Evolutionary conservation across 176 grass and related monocot species (phyloP), one percentile per base, ranked within the genome.

Genomic region (Aegilops umbellulata): DNA sequence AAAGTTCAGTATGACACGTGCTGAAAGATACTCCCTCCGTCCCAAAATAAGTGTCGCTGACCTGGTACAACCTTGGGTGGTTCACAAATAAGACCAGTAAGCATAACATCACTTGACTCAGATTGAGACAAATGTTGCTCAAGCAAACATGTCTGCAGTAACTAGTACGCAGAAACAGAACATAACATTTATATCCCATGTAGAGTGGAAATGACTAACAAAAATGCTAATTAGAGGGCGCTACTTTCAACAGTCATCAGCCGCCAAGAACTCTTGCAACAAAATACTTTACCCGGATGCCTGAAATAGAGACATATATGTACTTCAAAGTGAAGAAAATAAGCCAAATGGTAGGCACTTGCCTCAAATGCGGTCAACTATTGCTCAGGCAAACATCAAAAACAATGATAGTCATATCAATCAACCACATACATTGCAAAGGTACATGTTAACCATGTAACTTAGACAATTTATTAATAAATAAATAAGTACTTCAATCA

Each of bases 361-460:
- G 17, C 71, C 71, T 72, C n/a, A 70, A 29, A 86, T 65, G 41
- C 20, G 25, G 73, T 78, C 29, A 34, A 41, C 35, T 79, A n/a
- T n/a, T 86, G 79, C 58, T 79, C 35, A 71, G 26, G 24, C 24
- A 65, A 86, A 58, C 34, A 80, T 39, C 19, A 22, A 83, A 80
- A 80, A 79, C 22, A 49, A 47, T 65, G 31, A 16, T 2, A 89
- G 44, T 32, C 13, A 9, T 74, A 66, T 35, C 58, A 89, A 29
- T 76, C 31, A 57, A 41, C 25, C 68, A 89, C 19, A 41, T 16
- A 60, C 20, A 67, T 46, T n/a, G 0, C 46, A 81, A 15, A 31
- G 35, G 60, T 22, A 32, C 14, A 77, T 16, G 68, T 44, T 82
- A 10, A 60, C 22, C 36, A 77, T 68, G 7, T 32, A 51, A 69